A percentile compares a stretch with the other conserved stretches of the same genome.
Evolutionary conservation across 176 grass and related monocot genomes (phyloP).

Genomic region (Raddia distichophylla): DNA sequence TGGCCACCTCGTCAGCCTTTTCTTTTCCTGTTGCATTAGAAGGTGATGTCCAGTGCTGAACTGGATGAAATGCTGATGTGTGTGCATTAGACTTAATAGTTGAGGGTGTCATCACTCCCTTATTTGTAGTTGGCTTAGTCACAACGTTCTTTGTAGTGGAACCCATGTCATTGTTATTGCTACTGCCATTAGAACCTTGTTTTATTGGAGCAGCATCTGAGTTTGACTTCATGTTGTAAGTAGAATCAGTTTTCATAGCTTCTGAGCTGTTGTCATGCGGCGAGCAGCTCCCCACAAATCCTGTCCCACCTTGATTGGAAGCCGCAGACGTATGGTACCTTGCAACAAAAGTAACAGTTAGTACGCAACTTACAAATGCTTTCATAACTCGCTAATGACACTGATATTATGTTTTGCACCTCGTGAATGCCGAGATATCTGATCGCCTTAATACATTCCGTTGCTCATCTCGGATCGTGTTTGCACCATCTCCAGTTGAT

Average conservation of each 20-base stretch:
- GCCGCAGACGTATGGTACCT: conserved; percentile 74
- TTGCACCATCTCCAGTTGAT: conserved; percentile 39
- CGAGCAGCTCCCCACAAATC: conserved; percentile 62
- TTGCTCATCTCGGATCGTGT: conserved; percentile 51
- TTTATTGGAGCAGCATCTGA: conserved; percentile 59
- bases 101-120: conserved; percentile 50
- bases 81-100: conserved; percentile 54
- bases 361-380: conserved; percentile 47
- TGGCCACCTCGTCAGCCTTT: conserved; percentile 29
- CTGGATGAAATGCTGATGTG: conserved; percentile 73
- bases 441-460: conserved; percentile 73
- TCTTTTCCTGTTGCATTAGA: conserved; percentile 43
- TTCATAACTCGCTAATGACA: conserved; percentile 45
- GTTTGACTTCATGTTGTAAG: conserved; percentile 56
- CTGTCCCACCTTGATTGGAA: conserved; percentile 64
- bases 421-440: conserved; percentile 66
- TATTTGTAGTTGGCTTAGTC: conserved; percentile 47
- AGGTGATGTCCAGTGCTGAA: conserved; percentile 48
- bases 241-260: conserved; percentile 61
- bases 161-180: conserved; percentile 82
- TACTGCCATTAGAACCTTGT: conserved; percentile 80
- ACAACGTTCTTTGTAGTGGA: conserved; percentile 77
- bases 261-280: conserved; percentile 70
- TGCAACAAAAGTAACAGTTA: conserved; percentile 74
- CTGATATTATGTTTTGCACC: conserved; percentile 84